Base-by-base conservation (phyloP, 129 eudicot species). In the Ambrosia trifida region DNA sequence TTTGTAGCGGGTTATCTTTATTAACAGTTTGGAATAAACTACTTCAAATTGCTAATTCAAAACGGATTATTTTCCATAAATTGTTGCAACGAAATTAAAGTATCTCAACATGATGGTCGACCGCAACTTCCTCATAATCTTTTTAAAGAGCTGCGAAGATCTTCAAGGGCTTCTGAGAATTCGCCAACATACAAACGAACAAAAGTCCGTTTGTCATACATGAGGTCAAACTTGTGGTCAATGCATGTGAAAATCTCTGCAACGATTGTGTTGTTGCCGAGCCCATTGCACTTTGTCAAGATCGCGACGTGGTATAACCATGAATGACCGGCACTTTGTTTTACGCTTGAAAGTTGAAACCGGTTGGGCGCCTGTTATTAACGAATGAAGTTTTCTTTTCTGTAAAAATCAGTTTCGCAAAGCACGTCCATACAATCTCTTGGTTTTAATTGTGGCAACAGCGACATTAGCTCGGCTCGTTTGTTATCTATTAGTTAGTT, bases 121-220 rank as follows among this genome's bases (percentile, higher is more conserved):
- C 28, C 28, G 1, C 28, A 24, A 24, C 28, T 24, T 24, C 28
- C 28, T 24, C 28, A 24, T 24, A 24, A 24, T 24, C 28, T 24
- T 24, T 24, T 24, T 24, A 0, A 24, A 24, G 28, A 24, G 28
- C 28, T 24, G n/a, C n/a, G 28, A 14, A 88, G 96, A 24, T 96
- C 96, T 60, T 94, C 97, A 59, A 88, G 82, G 78, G 88, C 97
- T 68, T 88, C 97, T 78, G 88, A 88, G 19, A 92, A 92, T 75
- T 92, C 95, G 44, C 98, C 98, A 11, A 92, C 96, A 10, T 91
- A 91, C 98, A 96, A 91, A 79, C 88, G 98, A 54, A 91, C 98
- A 68, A 91, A 91, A 1, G 94, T 91, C 76, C 94, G 81, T 81
- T 86, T 86, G 10, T 91, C 79, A 20, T 88, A 91, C 97, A 88